phyloP scores from a whole-genome alignment of 2,329 filamentous ascomycete genomes.

The Cryphonectria parasitica region DNA sequence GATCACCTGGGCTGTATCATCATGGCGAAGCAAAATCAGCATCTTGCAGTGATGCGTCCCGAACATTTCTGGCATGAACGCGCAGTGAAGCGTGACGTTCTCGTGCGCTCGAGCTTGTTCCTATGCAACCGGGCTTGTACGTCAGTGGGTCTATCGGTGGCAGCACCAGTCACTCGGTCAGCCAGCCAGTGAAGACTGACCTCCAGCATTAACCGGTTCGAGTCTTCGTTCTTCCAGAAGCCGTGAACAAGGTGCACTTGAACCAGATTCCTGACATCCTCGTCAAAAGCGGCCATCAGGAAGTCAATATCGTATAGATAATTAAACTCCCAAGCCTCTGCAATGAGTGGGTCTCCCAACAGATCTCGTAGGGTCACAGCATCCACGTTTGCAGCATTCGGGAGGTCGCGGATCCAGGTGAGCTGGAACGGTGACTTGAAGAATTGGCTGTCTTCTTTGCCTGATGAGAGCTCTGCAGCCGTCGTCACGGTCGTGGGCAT shows the following conservation, averaged over 20 bases:
- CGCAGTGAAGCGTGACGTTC: constrained; percentile 73
- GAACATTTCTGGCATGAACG: constrained; percentile 81
- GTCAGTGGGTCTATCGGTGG: neutral
- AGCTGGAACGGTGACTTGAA: constrained; percentile 71
- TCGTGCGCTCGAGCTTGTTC: constrained; percentile 62
- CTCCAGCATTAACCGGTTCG: constrained; percentile 58
- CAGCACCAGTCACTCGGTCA: neutral
- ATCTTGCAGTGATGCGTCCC: constrained; percentile 89
- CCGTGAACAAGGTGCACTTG: constrained; percentile 63
- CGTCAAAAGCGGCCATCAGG: constrained; percentile 57
- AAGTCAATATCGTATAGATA: constrained; percentile 65
- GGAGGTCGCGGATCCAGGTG: constrained; percentile 69
- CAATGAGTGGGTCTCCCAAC: constrained; percentile 74
- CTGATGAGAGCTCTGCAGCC: neutral
- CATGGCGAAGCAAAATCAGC: constrained; percentile 79
- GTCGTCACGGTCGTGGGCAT: neutral
- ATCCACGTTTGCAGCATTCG: constrained; percentile 63
- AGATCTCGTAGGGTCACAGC: constrained; percentile 69
- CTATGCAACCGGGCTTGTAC: constrained; percentile 43
- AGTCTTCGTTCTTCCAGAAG: constrained; percentile 70
- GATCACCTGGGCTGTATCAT: constrained; percentile 75
- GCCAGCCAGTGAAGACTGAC: constrained; percentile 44
- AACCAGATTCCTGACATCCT: constrained; percentile 52
- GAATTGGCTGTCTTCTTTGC: constrained; percentile 8
- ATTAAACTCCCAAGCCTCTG: constrained; percentile 73